phyloP scores from a whole-genome alignment of 108 stramenopile genomes.

The Licmophora abbreviata region DNA sequence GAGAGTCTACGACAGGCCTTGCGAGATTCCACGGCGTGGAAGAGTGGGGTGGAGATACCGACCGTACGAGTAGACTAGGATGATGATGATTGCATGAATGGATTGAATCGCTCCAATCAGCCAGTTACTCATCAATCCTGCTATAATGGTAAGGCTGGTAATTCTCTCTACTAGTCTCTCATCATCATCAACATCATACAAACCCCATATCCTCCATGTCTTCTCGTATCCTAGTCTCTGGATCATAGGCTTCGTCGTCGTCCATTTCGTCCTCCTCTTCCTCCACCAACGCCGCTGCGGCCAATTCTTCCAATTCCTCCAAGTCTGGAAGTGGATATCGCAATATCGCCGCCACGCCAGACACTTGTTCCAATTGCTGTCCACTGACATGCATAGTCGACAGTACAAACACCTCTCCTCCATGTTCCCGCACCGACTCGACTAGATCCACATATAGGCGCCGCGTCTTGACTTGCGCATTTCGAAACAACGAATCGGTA shows the following conservation, averaged over 20 bases:
- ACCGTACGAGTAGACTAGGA: too few species aligned
- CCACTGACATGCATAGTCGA: slow-evolving; percentile 90
- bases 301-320: slow-evolving; percentile 67
- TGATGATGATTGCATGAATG: too few species aligned
- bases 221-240: slow-evolving; percentile 44
- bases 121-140: too few species aligned
- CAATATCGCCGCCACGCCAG: slow-evolving; percentile 92
- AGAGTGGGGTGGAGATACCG: too few species aligned
- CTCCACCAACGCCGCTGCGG: too few species aligned
- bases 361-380: slow-evolving; percentile 87
- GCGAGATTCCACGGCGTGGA: not conserved
- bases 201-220: slow-evolving; percentile 79
- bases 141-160: too few species aligned
- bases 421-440: slow-evolving; percentile 75
- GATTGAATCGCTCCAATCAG: too few species aligned
- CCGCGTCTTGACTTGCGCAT: slow-evolving; percentile 64
- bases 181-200: not conserved
- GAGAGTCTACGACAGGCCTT: slow-evolving; percentile 16
- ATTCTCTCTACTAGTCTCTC: too few species aligned
- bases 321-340: slow-evolving; percentile 84
- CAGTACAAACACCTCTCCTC: slow-evolving; percentile 87
- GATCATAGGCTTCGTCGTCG: slow-evolving; percentile 32
- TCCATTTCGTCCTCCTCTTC: slow-evolving; percentile 12
- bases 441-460: slow-evolving; percentile 82
- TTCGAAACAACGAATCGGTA: slow-evolving; percentile 89